Evolutionary conservation across 176 grass and related monocot species (phyloP).

Genomic region (Melocanna baccifera): DNA sequence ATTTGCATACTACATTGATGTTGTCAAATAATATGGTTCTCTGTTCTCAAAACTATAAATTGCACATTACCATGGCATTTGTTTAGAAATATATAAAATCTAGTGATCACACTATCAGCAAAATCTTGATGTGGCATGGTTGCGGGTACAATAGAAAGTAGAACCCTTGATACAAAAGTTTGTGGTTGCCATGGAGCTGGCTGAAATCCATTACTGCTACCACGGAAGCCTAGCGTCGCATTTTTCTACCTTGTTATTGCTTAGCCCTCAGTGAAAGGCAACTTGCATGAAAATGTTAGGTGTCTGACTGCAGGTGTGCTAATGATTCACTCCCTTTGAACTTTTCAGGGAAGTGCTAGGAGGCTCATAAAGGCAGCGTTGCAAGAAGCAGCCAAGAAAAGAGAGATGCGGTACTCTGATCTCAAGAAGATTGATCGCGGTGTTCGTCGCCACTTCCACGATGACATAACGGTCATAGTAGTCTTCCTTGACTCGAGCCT

Average conservation of each 20-base stretch:
- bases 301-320: not conserved
- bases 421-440: constrained; percentile 93
- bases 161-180: not conserved
- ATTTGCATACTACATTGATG: not conserved
- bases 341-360: constrained; percentile 73
- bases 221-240: not conserved
- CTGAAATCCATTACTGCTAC: not conserved
- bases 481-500: constrained; percentile 77
- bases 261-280: not conserved
- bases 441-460: constrained; percentile 89
- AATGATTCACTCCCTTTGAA: constrained; percentile 20
- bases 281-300: not conserved
- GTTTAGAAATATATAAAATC: constrained; percentile 6
- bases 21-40: not conserved
- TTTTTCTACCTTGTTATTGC: not conserved
- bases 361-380: constrained; percentile 68
- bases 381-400: constrained; percentile 83
- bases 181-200: not conserved
- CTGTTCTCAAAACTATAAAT: not conserved
- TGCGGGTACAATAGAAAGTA: not conserved
- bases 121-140: not conserved
- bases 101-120: no score
- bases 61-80: not conserved
- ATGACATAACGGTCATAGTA: constrained; percentile 83
- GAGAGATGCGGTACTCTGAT: constrained; percentile 97